Percentiles rank a stretch among this genome's conserved stretches.
Evolutionary conservation across 2,329 filamentous ascomycete genomes (phyloP).

Genomic region (Cercospora brassicicola): DNA sequence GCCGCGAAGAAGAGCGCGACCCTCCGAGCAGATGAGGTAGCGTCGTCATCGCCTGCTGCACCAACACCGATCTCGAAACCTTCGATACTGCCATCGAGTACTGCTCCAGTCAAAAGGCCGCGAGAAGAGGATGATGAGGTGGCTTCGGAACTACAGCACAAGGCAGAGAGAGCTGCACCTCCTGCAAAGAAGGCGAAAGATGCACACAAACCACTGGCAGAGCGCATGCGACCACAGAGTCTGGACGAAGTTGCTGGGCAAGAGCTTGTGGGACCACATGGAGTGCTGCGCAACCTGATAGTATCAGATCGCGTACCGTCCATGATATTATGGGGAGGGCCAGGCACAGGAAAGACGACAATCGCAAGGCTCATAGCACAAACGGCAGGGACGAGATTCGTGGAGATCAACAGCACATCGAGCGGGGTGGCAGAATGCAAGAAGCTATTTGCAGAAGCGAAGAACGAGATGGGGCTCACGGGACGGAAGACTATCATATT

Average conservation of each 20-base stretch:
- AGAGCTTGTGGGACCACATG: slow-evolving; percentile 79
- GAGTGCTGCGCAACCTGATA: slow-evolving; percentile 83
- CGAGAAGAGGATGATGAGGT: slow-evolving; percentile 30
- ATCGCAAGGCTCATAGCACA: slow-evolving; percentile 88
- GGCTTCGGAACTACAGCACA: not conserved
- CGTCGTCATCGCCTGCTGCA: slow-evolving; percentile 25
- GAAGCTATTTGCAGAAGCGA: slow-evolving; percentile 83
- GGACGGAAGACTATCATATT: slow-evolving; percentile 94
- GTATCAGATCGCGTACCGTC: slow-evolving; percentile 83
- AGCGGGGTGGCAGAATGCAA: slow-evolving; percentile 88
- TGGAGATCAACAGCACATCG: slow-evolving; percentile 93
- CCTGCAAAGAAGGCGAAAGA: slow-evolving; percentile 67
- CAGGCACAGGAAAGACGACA: slow-evolving; percentile 83
- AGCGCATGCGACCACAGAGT: slow-evolving; percentile 83
- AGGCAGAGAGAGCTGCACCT: slow-evolving; percentile 42
- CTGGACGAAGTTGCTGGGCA: slow-evolving; percentile 89
- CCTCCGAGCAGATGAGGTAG: slow-evolving; percentile 32
- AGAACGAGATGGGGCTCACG: slow-evolving; percentile 74
- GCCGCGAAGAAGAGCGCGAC: slow-evolving; percentile 45
- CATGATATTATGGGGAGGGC: slow-evolving; percentile 89
- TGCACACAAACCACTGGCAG: slow-evolving; percentile 76
- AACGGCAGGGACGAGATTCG: slow-evolving; percentile 78
- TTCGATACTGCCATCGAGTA: slow-evolving; percentile 24
- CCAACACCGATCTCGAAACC: slow-evolving; percentile 19
- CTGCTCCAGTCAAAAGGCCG: slow-evolving; percentile 32